phyloP scores from a whole-genome alignment of 805 yeast species.

The Millerago galiae region DNA sequence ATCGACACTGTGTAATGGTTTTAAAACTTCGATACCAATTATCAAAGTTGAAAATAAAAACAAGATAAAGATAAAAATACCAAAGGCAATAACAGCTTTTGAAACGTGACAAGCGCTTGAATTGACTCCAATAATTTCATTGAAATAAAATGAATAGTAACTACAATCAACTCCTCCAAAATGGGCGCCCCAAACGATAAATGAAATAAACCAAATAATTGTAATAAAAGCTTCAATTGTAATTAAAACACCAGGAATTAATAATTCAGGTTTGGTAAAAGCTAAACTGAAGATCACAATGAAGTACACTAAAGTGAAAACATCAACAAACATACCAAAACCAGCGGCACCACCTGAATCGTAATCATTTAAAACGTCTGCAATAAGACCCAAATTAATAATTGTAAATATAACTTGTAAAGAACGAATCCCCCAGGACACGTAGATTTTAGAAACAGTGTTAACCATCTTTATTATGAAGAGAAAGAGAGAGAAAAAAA shows the following conservation, averaged over 20 bases:
- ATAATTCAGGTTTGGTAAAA: slow-evolving; percentile 1
- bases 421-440: slow-evolving; percentile 11
- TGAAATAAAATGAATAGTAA: background rate
- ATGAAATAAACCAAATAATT: slow-evolving; percentile 14
- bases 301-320: slow-evolving; percentile 9
- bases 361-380: slow-evolving; percentile 7
- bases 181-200: slow-evolving; percentile 15
- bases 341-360: slow-evolving; percentile 7
- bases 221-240: slow-evolving; percentile 11
- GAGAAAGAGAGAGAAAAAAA: background rate
- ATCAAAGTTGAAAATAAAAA: slow-evolving; percentile 9
- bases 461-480: background rate
- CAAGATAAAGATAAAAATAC: slow-evolving; percentile 13
- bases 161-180: slow-evolving; percentile 11
- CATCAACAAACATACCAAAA: slow-evolving; percentile 11
- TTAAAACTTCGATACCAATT: slow-evolving; percentile 8
- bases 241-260: slow-evolving; percentile 12
- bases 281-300: slow-evolving; percentile 3
- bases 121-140: background rate
- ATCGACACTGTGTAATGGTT: slow-evolving; percentile 1
- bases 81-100: slow-evolving; percentile 19
- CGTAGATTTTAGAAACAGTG: background rate
- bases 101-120: slow-evolving; percentile 10
- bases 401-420: slow-evolving; percentile 11
- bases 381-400: slow-evolving; percentile 11